Evolutionary conservation across 2,329 filamentous ascomycete genomes (phyloP), one percentile per base, ranked within the genome.

Genomic region (Leptographium flavum): DNA sequence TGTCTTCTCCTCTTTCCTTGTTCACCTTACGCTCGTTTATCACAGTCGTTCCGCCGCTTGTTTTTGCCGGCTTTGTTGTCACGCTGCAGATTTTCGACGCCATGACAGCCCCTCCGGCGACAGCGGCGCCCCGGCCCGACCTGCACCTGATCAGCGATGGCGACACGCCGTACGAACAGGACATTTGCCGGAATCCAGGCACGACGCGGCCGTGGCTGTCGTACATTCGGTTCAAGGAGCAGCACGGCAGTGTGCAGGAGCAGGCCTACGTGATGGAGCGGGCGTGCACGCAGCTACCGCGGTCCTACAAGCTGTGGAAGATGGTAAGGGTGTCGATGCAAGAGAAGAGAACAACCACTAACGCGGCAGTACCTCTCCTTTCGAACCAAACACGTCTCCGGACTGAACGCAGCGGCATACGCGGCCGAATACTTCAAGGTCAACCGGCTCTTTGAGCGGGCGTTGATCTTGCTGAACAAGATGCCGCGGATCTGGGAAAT

Each of bases 401-500:
- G 81, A 58, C 77, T 90, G 54, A 96, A 94, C 60, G 79, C 90
- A 13, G 83, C 85, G 46, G 73, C 80, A 47, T 87, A 84, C 60
- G 77, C 78, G 43, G 67, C 75, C 48, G 88, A 98, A 58, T 96
- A 83, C 64, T 75, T 80, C 58, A 98, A 96, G 64, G 87, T 96
- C 60, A 98, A 98, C 61, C 74, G 85, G 45, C 76, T 96, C 35
- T 98, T 94, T 60, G 92, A 98, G 66, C 77, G 86, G 54, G 88
- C 92, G 4, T 68, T 98, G 43, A 85, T 95, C 47, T 72, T 98
- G 35, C 74, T 98, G 50, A 95, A 98, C 67, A 98, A 98, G 67
- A 98, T 98, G 92, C 92, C 93, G 22, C 77, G 79, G 53, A 92
- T 98, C 59, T 98, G 92, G 93, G 88, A 95, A 61, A 86, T 96